Evolutionary conservation across 495 filamentous ascomycete genomes (phyloP), one percentile per base, ranked within the genome.

Genomic region (Tetracladium marchalianum): DNA sequence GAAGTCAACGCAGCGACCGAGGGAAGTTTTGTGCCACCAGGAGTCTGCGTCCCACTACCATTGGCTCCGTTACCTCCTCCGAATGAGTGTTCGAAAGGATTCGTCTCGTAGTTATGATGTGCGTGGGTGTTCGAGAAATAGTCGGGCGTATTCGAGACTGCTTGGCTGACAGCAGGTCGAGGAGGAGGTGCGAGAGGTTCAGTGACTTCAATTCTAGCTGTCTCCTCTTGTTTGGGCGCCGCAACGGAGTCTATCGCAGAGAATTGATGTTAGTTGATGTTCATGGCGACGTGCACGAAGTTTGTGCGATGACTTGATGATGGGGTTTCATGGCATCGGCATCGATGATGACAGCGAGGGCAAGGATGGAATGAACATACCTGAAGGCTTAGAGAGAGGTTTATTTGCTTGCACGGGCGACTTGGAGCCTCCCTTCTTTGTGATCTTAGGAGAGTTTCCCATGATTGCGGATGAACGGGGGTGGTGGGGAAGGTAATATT

Each of bases 71-170:
- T 31, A 42, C 47, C 42, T 24, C 61, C 73, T 44, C 76, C 78
- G 61, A 98, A 98, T 0, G 90, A 95, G 57, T 88, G 81, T 62
- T 98, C 92, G 60, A 98, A 98, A 6, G 90, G 90, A 60, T 98
- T 98, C 44, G 88, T 90, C 61, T 98, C 92, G 53, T 84, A 75
- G 43, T 80, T 82, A 62, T 78, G 84, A 53, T 73, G 75, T 53
- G 55, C 57, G 59, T 81, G 72, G 31, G 77, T 70, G 41, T 67
- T 73, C 33, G 76, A 79, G 66, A 89, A 93, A 67, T 90, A 90
- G 58, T 92, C 85, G 27, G 80, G 76, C n/a, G 74, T 77, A 57
- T 82, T 75, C 47, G 66, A 56, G 51, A 72, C 60, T 49, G 66
- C 62, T 51, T 74, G 64, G 32, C 57, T 55, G 42, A 75, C 73